A percentile compares a stretch with the other conserved stretches of the same genome.
Conservation (phyloP, 345 rosid species). For the Erysimum cheiranthoides region DNA sequence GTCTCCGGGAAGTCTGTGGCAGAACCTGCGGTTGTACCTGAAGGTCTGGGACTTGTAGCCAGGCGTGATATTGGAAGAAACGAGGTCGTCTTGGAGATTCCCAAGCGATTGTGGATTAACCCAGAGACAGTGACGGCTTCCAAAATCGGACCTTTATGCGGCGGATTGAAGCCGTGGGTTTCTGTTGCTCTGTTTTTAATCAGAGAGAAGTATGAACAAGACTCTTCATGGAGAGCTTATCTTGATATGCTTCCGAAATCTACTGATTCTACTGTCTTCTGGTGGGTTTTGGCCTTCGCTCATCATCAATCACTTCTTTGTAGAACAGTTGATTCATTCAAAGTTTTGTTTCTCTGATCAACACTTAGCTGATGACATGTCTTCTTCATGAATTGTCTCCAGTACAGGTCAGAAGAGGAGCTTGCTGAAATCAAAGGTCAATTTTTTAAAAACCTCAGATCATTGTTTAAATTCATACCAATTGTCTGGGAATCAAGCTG, state of each 20-base stretch:
- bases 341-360: neutral
- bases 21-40: slow-evolving; percentile 61
- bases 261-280: slow-evolving; percentile 83
- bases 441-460: slow-evolving; percentile 7
- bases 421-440: slow-evolving; percentile 89
- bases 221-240: slow-evolving; percentile 75
- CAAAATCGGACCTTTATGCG: slow-evolving; percentile 73
- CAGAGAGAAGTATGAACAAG: slow-evolving; percentile 67
- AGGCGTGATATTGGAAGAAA: slow-evolving; percentile 69
- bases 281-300: slow-evolving; percentile 63
- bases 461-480: slow-evolving; percentile 19
- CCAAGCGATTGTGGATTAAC: slow-evolving; percentile 82
- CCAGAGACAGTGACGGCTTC: slow-evolving; percentile 79
- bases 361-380: slow-evolving; percentile 40
- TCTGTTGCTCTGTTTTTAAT: slow-evolving; percentile 83
- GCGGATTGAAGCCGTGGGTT: slow-evolving; percentile 87
- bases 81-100: slow-evolving; percentile 90
- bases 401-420: slow-evolving; percentile 99
- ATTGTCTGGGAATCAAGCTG: neutral
- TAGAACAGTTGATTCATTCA: too few relatives aligned
- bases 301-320: neutral
- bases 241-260: slow-evolving; percentile 76
- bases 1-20: slow-evolving; percentile 65
- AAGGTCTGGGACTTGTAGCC: slow-evolving; percentile 88
- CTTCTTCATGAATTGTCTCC: slow-evolving; percentile 56